Percentiles rank a stretch among this genome's conserved stretches.
phyloP scores from a whole-genome alignment of 202 grass and related monocot genomes.

The Carex arenaria region DNA sequence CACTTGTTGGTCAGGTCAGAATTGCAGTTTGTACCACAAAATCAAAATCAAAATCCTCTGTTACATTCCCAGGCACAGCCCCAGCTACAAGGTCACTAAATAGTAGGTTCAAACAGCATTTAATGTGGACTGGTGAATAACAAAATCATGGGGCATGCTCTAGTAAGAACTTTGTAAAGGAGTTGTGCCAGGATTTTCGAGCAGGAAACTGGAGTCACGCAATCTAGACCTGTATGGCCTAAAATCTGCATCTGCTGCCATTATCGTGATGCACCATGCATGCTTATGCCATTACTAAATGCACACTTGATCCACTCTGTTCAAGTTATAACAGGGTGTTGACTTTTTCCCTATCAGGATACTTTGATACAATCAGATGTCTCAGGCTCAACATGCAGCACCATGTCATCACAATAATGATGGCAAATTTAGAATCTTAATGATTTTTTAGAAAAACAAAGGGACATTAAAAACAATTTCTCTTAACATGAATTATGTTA shows the following conservation, averaged over 20 bases:
- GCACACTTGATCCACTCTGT: not conserved
- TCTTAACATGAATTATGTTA: not conserved
- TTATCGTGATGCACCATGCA: not conserved
- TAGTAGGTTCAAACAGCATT: not conserved
- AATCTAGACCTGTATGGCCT: not conserved
- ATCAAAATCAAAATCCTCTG: not conserved
- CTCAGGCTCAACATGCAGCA: not conserved
- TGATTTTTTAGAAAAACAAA: not conserved
- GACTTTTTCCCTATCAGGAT: not conserved
- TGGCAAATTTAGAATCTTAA: not conserved
- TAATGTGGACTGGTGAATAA: not conserved
- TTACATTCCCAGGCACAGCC: not conserved
- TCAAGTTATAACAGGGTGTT: not conserved
- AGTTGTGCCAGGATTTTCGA: not conserved
- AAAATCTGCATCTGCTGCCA: not conserved
- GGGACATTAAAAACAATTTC: not conserved
- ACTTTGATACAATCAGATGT: not conserved
- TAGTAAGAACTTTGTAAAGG: not conserved
- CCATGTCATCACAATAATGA: not conserved
- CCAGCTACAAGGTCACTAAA: not conserved
- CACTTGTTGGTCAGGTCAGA: not conserved
- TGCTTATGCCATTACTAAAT: not conserved
- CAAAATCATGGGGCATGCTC: not conserved
- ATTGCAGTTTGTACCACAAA: not conserved
- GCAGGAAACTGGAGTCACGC: not conserved